phyloP scores from a whole-genome alignment of 2,329 filamentous ascomycete species.

The Fusarium pilosicola region DNA sequence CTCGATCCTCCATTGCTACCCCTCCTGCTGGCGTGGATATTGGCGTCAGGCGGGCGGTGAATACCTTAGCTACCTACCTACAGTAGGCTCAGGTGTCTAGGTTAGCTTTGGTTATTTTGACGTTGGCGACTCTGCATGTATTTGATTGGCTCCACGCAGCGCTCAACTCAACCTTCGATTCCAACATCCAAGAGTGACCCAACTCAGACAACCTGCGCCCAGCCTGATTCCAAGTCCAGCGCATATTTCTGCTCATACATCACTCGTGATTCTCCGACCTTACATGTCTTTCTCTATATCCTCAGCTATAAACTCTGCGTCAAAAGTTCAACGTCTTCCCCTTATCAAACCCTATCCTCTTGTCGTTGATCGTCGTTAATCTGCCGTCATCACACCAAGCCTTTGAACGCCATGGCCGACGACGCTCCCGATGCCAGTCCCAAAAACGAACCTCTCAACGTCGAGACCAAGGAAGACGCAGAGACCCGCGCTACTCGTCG shows the following conservation, averaged over 20 bases:
- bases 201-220: constrained; percentile 33
- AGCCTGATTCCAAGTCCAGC: constrained; percentile 27
- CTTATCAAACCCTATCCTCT: constrained; percentile 1
- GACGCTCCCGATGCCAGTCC: constrained; percentile 55
- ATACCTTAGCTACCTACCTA: constrained; percentile 5
- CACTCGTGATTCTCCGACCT: background rate
- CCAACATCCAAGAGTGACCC: constrained; percentile 33
- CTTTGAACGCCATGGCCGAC: constrained; percentile 55
- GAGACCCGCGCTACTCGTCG: constrained; percentile 71
- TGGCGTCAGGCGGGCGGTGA: constrained; percentile 40
- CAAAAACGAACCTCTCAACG: constrained; percentile 47
- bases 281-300: background rate
- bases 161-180: constrained; percentile 35
- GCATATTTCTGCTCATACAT: constrained; percentile 2
- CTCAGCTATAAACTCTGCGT: background rate
- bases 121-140: constrained; percentile 27
- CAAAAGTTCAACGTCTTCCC: background rate
- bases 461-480: constrained; percentile 64
- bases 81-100: constrained; percentile 20
- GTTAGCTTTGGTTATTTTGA: constrained; percentile 36
- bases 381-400: constrained; percentile 31
- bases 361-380: background rate
- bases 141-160: constrained; percentile 43
- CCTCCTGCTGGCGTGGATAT: constrained; percentile 33
- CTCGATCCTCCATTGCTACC: constrained; percentile 26